Evolutionary conservation across 2,329 filamentous ascomycete genomes (phyloP).

Genomic region (Bipolaris victoriae): DNA sequence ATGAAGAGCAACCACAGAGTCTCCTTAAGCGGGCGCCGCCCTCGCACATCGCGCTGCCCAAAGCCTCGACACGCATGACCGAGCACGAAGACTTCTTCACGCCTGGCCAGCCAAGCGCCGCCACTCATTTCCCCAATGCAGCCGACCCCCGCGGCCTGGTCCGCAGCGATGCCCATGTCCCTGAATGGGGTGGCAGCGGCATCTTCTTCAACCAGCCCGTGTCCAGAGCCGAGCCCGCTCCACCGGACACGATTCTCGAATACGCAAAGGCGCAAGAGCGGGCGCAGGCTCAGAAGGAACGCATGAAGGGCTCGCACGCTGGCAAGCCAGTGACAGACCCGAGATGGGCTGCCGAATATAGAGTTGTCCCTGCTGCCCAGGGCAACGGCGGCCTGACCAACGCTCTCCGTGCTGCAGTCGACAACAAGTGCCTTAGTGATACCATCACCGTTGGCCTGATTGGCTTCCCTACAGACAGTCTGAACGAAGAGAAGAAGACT

Average conservation of each 20-base stretch:
- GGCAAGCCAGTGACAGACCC: constrained; percentile 46
- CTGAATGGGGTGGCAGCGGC: constrained; percentile 72
- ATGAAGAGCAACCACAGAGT: constrained; percentile 45
- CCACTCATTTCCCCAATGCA: constrained; percentile 62
- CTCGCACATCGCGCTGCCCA: constrained; percentile 41
- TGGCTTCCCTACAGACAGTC: constrained; percentile 89
- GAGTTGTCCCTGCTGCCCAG: constrained; percentile 81
- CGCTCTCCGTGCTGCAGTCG: constrained; percentile 77
- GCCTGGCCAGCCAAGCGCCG: constrained; percentile 48
- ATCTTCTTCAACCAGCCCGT: constrained; percentile 76
- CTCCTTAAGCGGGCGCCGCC: constrained; percentile 47
- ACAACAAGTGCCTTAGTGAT: constrained; percentile 72
- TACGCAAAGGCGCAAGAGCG: constrained; percentile 60
- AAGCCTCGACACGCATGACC: constrained; percentile 50
- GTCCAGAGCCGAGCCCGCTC: constrained; percentile 74
- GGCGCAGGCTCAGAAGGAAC: constrained; percentile 36
- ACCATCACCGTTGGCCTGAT: constrained; percentile 91
- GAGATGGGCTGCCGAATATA: constrained; percentile 76
- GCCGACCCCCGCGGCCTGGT: constrained; percentile 61
- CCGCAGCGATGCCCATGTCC: constrained; percentile 75
- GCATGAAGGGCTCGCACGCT: constrained; percentile 20
- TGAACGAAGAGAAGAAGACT: constrained; percentile 76
- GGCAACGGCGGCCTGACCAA: constrained; percentile 93
- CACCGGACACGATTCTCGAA: constrained; percentile 76
- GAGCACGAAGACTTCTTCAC: constrained; percentile 56